Percentiles rank a stretch among this genome's conserved stretches.
Conservation (phyloP, 164 flowering plant species). For the Vitis rupestris region DNA sequence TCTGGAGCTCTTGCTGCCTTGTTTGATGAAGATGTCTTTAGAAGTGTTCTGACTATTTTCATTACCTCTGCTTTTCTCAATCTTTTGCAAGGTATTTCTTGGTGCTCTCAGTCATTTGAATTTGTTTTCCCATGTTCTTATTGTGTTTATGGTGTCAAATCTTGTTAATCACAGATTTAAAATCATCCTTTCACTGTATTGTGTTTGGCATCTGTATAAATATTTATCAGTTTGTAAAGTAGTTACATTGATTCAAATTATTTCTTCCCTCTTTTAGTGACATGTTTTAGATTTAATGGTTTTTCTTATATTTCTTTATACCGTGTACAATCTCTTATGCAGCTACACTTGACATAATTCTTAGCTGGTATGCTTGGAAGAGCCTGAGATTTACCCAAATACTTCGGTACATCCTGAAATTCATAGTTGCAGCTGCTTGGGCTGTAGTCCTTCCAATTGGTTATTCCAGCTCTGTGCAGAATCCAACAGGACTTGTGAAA, state of each 20-base stretch:
- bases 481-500: slow-evolving; percentile 77
- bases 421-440: slow-evolving; percentile 83
- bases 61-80: slow-evolving; percentile 80
- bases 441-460: slow-evolving; percentile 78
- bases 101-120: neutral
- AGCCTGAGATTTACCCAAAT: slow-evolving; percentile 77
- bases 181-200: neutral
- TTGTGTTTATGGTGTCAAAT: neutral
- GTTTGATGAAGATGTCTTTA: slow-evolving; percentile 65
- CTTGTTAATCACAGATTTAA: neutral
- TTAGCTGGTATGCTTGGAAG: slow-evolving; percentile 83
- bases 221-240: slow-evolving; percentile 4
- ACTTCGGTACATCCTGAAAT: slow-evolving; percentile 78
- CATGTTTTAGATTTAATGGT: neutral
- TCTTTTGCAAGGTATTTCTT: slow-evolving; percentile 65
- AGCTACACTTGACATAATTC: slow-evolving; percentile 87
- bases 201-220: neutral
- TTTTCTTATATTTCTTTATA: slow-evolving; percentile 5
- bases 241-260: neutral
- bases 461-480: slow-evolving; percentile 65
- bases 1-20: slow-evolving; percentile 56
- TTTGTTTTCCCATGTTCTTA: neutral
- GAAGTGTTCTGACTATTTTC: slow-evolving; percentile 72
- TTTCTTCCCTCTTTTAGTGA: neutral
- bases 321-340: slow-evolving; percentile 30